phyloP scores from a whole-genome alignment of 2,329 filamentous ascomycete genomes.

The Diatrype stigma region DNA sequence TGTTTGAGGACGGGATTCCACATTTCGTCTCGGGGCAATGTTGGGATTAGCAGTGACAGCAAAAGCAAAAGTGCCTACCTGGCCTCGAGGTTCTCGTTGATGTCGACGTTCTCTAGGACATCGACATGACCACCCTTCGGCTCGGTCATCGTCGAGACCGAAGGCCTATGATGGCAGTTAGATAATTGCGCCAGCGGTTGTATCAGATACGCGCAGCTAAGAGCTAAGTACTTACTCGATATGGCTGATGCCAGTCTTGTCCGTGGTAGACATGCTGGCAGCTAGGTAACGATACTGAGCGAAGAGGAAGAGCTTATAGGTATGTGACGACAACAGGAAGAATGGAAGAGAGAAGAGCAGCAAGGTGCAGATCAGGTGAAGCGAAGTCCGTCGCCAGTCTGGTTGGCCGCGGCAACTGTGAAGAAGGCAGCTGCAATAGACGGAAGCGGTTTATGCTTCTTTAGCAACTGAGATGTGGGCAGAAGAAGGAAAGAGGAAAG shows the following conservation, averaged over 20 bases:
- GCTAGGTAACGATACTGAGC: not conserved
- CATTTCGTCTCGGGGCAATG: not conserved
- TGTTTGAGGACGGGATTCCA: no score
- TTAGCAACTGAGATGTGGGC: not conserved
- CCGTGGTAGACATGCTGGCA: not conserved
- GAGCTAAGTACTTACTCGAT: not conserved
- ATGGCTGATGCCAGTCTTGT: not conserved
- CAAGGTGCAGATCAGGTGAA: not conserved
- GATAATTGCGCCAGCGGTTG: not conserved
- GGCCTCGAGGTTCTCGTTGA: conserved; percentile 38
- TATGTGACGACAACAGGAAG: not conserved
- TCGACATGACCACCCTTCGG: conserved; percentile 22
- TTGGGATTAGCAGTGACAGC: not conserved
- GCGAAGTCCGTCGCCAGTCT: not conserved
- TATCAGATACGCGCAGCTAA: not conserved
- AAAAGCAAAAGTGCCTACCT: conserved; percentile 32
- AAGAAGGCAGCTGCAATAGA: not conserved
- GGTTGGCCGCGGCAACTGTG: not conserved
- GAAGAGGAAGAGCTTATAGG: not conserved
- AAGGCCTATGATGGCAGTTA: not conserved
- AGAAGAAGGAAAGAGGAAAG: not conserved
- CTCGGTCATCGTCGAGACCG: conserved; percentile 11
- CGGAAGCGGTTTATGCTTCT: not conserved
- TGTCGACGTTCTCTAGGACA: conserved; percentile 26
- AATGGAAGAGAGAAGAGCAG: not conserved